A percentile compares a stretch with the other conserved stretches of the same genome.
phyloP scores from a whole-genome alignment of 2,329 filamentous ascomycete genomes.

The Xylariaceae sp. region DNA sequence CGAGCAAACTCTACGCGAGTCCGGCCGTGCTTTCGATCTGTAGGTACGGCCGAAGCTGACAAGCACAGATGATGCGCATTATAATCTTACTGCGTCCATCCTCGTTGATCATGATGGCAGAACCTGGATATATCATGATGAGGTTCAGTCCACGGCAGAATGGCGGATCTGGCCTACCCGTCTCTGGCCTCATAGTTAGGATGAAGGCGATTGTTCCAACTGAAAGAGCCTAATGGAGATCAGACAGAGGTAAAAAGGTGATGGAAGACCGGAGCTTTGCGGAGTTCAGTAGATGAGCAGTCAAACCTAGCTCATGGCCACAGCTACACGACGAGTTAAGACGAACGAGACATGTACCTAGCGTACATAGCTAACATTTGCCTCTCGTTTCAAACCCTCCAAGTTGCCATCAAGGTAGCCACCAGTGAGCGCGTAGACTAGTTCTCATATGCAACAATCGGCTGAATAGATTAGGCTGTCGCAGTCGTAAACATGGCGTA shows the following conservation, averaged over 20 bases:
- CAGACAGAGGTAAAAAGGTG: conserved; percentile 9
- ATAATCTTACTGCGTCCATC: not conserved
- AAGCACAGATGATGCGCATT: not conserved
- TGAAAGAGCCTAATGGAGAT: conserved; percentile 21
- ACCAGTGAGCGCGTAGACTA: not conserved
- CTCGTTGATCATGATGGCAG: not conserved
- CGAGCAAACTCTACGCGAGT: not conserved
- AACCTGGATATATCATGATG: conserved; percentile 6
- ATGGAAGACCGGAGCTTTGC: not conserved
- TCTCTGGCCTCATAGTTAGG: conserved; percentile 7
- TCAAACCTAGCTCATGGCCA: not conserved
- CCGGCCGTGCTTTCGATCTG: not conserved
- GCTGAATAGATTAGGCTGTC: conserved; percentile 19
- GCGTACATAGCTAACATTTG: not conserved
- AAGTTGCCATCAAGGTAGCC: not conserved
- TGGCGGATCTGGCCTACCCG: conserved; percentile 10
- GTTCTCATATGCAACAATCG: not conserved
- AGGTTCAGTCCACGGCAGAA: not conserved
- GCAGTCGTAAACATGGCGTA: conserved; percentile 8
- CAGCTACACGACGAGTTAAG: not conserved
- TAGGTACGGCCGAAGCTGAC: not conserved
- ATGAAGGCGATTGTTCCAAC: conserved; percentile 8
- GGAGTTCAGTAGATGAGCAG: not conserved
- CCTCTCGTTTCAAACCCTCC: not conserved
- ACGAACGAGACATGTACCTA: not conserved